phyloP scores from a whole-genome alignment of 371 early-diverging fungal species.

The Mucor circinelloides region DNA sequence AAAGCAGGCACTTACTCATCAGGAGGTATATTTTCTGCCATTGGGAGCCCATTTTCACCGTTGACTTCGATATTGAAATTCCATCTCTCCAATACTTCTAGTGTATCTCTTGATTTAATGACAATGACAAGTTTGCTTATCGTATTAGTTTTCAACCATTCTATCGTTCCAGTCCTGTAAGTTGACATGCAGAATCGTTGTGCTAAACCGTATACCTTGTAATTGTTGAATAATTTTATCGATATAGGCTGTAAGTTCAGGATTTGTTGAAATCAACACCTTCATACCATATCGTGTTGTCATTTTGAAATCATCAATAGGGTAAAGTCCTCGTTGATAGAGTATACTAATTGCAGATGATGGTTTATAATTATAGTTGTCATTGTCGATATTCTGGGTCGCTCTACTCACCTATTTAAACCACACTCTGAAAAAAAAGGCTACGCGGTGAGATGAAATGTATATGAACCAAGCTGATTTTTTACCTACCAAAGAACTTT shows the following conservation, averaged over 20 bases:
- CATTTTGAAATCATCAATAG: conserved; percentile 83
- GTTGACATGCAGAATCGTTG: too few species aligned
- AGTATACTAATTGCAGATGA: conserved; percentile 61
- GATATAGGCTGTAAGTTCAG: conserved; percentile 74
- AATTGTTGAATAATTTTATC: conserved; percentile 76
- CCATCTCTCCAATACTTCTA: conserved; percentile 90
- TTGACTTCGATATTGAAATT: conserved; percentile 80
- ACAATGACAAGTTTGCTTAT: conserved; percentile 85
- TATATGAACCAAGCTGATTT: background rate
- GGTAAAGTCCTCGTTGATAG: conserved; percentile 89
- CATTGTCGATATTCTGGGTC: background rate
- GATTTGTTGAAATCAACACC: conserved; percentile 74
- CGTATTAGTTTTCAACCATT: conserved; percentile 71
- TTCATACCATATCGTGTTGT: conserved; percentile 82
- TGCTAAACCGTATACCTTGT: conserved; percentile 49
- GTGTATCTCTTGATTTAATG: conserved; percentile 77
- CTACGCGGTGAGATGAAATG: background rate
- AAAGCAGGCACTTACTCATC: conserved; percentile 30
- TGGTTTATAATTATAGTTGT: background rate
- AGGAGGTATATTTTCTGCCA: conserved; percentile 29
- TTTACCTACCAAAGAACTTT: conserved; percentile 82
- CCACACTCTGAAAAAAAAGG: conserved; percentile 59
- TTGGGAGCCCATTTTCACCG: conserved; percentile 15
- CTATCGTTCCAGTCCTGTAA: conserved; percentile 25
- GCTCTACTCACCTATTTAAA: conserved; percentile 69